phyloP scores from a whole-genome alignment of 2,329 filamentous ascomycete genomes.

The Aplosporella prunicola region DNA sequence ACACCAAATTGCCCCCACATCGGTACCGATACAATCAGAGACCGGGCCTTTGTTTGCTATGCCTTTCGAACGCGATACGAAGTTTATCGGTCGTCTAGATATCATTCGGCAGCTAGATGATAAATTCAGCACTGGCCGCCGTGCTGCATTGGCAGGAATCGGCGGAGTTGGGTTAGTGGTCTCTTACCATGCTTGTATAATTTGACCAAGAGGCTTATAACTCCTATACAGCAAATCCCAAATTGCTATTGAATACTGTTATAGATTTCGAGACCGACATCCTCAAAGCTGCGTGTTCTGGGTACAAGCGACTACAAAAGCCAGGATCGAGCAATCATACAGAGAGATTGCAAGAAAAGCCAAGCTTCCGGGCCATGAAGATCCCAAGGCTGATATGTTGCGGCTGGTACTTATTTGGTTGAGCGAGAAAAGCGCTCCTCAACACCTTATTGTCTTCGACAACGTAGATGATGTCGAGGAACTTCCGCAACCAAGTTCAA shows the following conservation, averaged over 20 bases:
- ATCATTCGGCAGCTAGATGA: too few relatives aligned
- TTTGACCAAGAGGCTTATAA: too few relatives aligned
- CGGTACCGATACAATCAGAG: too few relatives aligned
- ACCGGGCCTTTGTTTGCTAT: too few relatives aligned
- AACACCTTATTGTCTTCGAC: conserved; percentile 25
- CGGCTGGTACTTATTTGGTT: conserved; percentile 20
- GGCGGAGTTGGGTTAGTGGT: neutral
- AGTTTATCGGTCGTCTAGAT: too few relatives aligned
- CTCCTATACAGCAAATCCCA: conserved; percentile 16
- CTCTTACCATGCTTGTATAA: too few relatives aligned
- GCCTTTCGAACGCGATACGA: too few relatives aligned
- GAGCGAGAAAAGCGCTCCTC: conserved; percentile 15
- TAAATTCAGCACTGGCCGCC: too few relatives aligned
- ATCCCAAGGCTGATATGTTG: conserved; percentile 18
- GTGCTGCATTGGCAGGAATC: too few relatives aligned
- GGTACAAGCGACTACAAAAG: conserved; percentile 18
- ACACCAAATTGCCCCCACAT: too few relatives aligned
- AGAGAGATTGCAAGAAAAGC: conserved; percentile 19
- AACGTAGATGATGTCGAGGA: conserved; percentile 18
- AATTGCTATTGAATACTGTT: conserved; percentile 19
- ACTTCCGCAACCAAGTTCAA: too few relatives aligned
- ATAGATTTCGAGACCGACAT: conserved; percentile 15
- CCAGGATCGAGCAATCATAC: conserved; percentile 19
- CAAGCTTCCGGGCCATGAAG: conserved; percentile 17
- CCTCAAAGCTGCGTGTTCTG: conserved; percentile 22